Base-by-base conservation (phyloP, 257 asterid species). In the Pogostemon cablin region DNA sequence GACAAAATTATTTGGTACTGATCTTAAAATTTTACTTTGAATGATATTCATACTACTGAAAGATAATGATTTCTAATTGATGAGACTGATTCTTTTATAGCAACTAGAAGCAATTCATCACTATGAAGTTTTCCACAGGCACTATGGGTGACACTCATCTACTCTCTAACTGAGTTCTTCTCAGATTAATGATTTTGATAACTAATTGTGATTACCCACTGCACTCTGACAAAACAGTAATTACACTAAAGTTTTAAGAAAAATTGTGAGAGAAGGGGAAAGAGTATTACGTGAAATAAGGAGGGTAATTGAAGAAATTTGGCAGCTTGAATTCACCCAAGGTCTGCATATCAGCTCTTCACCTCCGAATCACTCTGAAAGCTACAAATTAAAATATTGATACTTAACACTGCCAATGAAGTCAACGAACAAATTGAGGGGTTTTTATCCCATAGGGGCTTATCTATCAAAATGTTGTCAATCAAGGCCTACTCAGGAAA, bases 281-380 rank as follows among this genome's bases (percentile, higher is more conserved):
- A 63, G 46, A 61, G 41, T 9, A 44, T 82, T 88, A 88, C 95
- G 91, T 88, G 87, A 86, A 88, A 74, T 86, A 86, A 38, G 95
- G 91, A 70, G 95, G 90, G 69, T 88, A 88, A 66, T 84, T 84
- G 67, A 84, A 88, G 88, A 88, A 88, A 72, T 82, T 78, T 50
- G 89, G 95, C 72, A 85, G 82, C 83, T 83, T 85, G 83, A 82
- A 87, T 74, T 87, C 95, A 17, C 89, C 95, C 89, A 83, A 44
- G 37, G 81, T 75, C 82, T 87, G 91, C 95, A 87, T 87, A 72
- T 56, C 72, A 75, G 68, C 73, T 65, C 75, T 52, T 43, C 6
- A 59, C 66, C 64, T 63, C 9, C 32, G 32, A 25, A 25, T 25
- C 1, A 25, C 32, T 25, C 32, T 25, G 32, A 25, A 25, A 25